A percentile compares a stretch with the other conserved stretches of the same genome.
Evolutionary conservation across 495 filamentous ascomycete species (phyloP).

Genomic region (Bacidia rubella): DNA sequence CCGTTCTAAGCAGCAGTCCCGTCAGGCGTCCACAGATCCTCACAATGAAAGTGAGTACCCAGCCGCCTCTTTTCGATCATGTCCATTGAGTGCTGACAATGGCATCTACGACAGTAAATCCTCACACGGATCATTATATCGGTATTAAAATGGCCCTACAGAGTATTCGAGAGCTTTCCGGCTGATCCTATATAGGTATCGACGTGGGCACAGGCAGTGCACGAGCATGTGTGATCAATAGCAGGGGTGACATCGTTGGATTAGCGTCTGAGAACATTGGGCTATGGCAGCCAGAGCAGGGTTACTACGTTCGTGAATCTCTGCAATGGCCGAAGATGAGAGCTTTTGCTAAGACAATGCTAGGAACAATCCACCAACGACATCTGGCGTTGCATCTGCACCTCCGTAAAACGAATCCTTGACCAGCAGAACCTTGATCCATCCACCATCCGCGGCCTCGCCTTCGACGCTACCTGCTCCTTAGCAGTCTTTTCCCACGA

Average conservation of each 20-base stretch:
- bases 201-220: conserved; percentile 95
- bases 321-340: conserved; percentile 4
- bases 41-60: conserved; percentile 31
- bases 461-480: conserved; percentile 96
- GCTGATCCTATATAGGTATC: conserved; percentile 39
- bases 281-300: conserved; percentile 82
- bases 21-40: conserved; percentile 41
- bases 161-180: background rate
- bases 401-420: conserved; percentile 64
- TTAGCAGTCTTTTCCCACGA: conserved; percentile 78
- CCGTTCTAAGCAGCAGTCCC: conserved; percentile 26
- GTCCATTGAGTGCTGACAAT: conserved; percentile 2
- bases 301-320: conserved; percentile 57
- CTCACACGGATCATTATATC: conserved; percentile 57
- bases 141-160: conserved; percentile 39
- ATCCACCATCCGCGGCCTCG: conserved; percentile 65
- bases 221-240: conserved; percentile 85
- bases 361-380: conserved; percentile 96
- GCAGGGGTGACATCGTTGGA: conserved; percentile 81
- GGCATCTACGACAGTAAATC: conserved; percentile 13
- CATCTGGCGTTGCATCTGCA: conserved; percentile 86
- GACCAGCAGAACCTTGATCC: conserved; percentile 65
- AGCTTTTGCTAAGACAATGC: conserved; percentile 12
- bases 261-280: conserved; percentile 83
- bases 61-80: conserved; percentile 12